Evolutionary conservation across 2,329 filamentous ascomycete species (phyloP), one percentile per base, ranked within the genome.

Genomic region (Paracorniculantispora psalliotae): DNA sequence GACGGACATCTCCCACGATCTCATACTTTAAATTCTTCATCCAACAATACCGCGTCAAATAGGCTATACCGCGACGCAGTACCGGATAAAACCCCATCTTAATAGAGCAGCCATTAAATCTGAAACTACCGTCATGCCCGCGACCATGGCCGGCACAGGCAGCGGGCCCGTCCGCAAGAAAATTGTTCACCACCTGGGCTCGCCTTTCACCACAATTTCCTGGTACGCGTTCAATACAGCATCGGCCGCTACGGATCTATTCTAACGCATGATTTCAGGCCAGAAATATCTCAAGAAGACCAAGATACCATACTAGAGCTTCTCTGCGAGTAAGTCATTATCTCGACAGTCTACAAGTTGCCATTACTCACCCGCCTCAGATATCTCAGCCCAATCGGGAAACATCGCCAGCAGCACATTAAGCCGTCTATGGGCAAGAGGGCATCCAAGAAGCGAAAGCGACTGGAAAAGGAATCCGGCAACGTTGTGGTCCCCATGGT

Each of bases 251-350:
- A 12, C n/a, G n/a, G 3, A 7, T 10, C 21, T 17, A 13, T 41
- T 4, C 57, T 53, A 25, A 57, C 21, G 12, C 6, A 19, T 10
- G 7, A 13, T 7, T 2, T 6, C 51, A 91, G 88, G 86, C 88
- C 88, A 8, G 71, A 78, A 44, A 78, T 89, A 46, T 75, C 77
- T 2, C 67, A 73, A 19, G 75, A 83, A 51, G 78, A 89, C 55
- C 85, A 89, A 69, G 80, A 86, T 54, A 77, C 79, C 4, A 86
- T 90, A 39, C 68, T 90, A 10, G 85, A 89, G 62, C 75, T 91
- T 51, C 76, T 90, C 5, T 88, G 83, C 81, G 81, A 77, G 87
- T 89, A 78, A 60, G 71, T 64, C 46, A 26, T 51, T 75, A 13
- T 25, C 25, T n/a, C 37, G 19, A 23, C 15, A 39, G n/a, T 35